Evolutionary conservation across 2,329 filamentous ascomycete genomes (phyloP), one percentile per base, ranked within the genome.

Genomic region (Aspergillus bombycis): DNA sequence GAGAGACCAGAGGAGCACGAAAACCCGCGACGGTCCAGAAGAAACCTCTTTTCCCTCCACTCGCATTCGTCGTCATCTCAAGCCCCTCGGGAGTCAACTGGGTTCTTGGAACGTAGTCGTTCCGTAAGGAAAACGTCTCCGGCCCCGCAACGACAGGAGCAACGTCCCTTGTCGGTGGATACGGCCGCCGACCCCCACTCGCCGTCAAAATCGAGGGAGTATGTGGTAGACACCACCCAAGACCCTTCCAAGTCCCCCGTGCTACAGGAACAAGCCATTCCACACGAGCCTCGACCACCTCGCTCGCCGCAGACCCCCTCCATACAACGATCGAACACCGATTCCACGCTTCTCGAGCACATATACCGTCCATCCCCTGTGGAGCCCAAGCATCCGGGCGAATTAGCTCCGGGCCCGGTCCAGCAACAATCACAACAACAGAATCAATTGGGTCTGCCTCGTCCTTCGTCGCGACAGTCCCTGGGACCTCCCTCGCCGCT

Each of bases 311-410:
- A 65, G 60, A 61, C 60, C 3, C 64, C 65, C 3, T 62, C 66
- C 14, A 63, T 71, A 14, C 68, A 69, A 28, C 73, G 73, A 21
- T 70, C 70, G 59, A 72, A 66, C 60, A 74, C 73, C 64, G 72
- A 76, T 50, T 65, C 69, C 4, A 62, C 65, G n/a, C 48, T 70
- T 26, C 60, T 70, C 21, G 68, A 70, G n/a, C 65, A 66, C 23
- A 58, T 65, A 36, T 62, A 63, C 57, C 68, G 68, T 9, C 65
- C 68, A 16, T 72, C 71, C 23, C 66, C 67, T 2, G 65, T 70
- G 54, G 73, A 74, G 26, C 14, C 63, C 34, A 64, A 61, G 58
- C 60, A 45, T 46, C 57, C 60, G 58, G 30, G 65, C 54, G 67
- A 70, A 48, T 53, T 68, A 64, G 52, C 60, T 61, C 62, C 66